Evolutionary conservation across 2,329 filamentous ascomycete genomes (phyloP).

Genomic region (Phoma sp.): DNA sequence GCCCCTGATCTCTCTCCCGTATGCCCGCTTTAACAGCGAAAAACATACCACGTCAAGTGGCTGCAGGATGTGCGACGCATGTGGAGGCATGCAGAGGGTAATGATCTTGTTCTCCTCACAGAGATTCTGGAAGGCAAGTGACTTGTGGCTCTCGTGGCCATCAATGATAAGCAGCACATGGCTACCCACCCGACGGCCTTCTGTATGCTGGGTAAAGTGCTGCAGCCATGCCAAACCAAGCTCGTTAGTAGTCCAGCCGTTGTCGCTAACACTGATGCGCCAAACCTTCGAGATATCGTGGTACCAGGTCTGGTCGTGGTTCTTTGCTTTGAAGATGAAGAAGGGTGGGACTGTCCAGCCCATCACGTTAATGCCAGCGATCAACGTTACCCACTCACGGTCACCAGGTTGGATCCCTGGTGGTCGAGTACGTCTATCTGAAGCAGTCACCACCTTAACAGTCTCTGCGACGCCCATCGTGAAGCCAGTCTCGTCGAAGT

Average conservation of each 20-base stretch:
- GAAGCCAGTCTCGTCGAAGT: too few species aligned
- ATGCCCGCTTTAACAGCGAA: too few species aligned
- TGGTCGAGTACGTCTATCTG: background rate
- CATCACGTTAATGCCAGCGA: slow-evolving; percentile 17
- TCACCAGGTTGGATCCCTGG: slow-evolving; percentile 12
- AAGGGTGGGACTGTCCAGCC: slow-evolving; percentile 20
- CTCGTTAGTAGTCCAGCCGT: slow-evolving; percentile 47
- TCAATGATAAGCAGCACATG: too few species aligned
- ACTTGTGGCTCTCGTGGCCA: slow-evolving; percentile 43
- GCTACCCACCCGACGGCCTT: slow-evolving; percentile 27
- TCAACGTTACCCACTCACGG: slow-evolving; percentile 22
- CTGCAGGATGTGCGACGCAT: too few species aligned
- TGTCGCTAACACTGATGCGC: slow-evolving; percentile 38
- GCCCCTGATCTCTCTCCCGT: too few species aligned
- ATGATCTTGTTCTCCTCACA: slow-evolving; percentile 11
- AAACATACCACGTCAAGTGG: too few species aligned
- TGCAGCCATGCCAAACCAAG: slow-evolving; percentile 45
- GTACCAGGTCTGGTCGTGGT: too few species aligned
- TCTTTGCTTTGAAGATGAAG: slow-evolving; percentile 20
- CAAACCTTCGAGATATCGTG: slow-evolving; percentile 30
- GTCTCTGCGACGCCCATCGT: too few species aligned
- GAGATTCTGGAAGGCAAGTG: slow-evolving; percentile 41
- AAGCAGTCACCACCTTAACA: too few species aligned
- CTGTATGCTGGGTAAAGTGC: slow-evolving; percentile 46
- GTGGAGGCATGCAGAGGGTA: too few species aligned